Conservation (phyloP, 2,329 filamentous ascomycete genomes). For the Hysterium pulicare region DNA sequence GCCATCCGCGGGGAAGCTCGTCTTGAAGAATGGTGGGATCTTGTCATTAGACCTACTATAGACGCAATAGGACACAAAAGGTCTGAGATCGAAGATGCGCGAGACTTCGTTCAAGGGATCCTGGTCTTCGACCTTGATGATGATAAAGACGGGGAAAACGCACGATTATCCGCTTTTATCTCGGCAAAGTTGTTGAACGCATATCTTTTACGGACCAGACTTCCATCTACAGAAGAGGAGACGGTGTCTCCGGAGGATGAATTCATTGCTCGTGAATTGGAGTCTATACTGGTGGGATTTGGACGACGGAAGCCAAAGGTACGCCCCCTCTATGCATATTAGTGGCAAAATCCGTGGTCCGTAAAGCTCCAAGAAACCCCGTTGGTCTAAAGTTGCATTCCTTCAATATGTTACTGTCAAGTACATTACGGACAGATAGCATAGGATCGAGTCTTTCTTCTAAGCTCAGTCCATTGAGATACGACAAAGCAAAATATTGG, state of each 20-base stretch:
- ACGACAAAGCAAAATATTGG: too few relatives aligned
- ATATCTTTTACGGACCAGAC: constrained; percentile 42
- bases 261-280: constrained; percentile 47
- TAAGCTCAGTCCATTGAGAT: too few relatives aligned
- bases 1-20: constrained; percentile 61
- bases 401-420: too few relatives aligned
- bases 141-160: constrained; percentile 46
- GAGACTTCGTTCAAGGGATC: constrained; percentile 62
- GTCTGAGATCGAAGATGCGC: constrained; percentile 60
- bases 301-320: constrained; percentile 69
- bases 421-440: too few relatives aligned
- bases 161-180: constrained; percentile 48
- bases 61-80: constrained; percentile 60
- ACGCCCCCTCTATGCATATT: too few relatives aligned
- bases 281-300: constrained; percentile 52
- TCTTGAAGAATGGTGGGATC: constrained; percentile 69
- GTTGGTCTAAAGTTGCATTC: too few relatives aligned
- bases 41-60: constrained; percentile 56
- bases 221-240: constrained; percentile 36
- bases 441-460: too few relatives aligned
- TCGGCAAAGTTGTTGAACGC: constrained; percentile 50
- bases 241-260: constrained; percentile 43
- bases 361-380: too few relatives aligned
- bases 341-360: too few relatives aligned
- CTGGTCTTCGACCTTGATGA: constrained; percentile 61